Evolutionary conservation across 179 eudicot species (phyloP).

Genomic region (Camellia oleifera): DNA sequence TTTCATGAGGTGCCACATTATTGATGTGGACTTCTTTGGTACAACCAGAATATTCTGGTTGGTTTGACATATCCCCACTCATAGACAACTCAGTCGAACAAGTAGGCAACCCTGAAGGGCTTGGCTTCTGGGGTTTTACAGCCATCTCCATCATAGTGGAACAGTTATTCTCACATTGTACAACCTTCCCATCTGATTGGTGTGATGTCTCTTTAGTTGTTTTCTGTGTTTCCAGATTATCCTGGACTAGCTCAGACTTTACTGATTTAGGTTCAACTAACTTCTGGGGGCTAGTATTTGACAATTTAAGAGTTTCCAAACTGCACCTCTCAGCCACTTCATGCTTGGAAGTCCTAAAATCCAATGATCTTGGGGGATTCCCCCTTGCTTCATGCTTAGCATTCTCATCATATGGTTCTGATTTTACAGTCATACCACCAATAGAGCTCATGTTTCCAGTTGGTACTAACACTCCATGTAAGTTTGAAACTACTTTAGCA

Average conservation of each 20-base stretch:
- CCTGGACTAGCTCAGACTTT: conserved; percentile 29
- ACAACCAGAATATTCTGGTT: conserved; percentile 16
- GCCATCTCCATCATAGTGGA: conserved; percentile 20
- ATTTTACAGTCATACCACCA: conserved; percentile 26
- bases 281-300: conserved; percentile 14
- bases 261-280: conserved; percentile 16
- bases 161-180: conserved; percentile 20
- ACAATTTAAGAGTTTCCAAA: conserved; percentile 10
- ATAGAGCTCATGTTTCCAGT: conserved; percentile 6
- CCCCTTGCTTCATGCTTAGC: conserved; percentile 14
- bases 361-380: conserved; percentile 15
- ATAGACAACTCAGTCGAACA: conserved; percentile 22
- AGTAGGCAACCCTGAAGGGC: conserved; percentile 8
- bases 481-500: conserved; percentile 5
- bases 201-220: conserved; percentile 5
- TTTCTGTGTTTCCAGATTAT: conserved; percentile 7
- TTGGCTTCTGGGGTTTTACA: conserved; percentile 11
- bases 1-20: not conserved
- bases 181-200: conserved; percentile 19
- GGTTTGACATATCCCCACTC: conserved; percentile 19
- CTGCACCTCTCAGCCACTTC: conserved; percentile 21
- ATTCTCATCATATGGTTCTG: conserved; percentile 31
- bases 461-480: conserved; percentile 1
- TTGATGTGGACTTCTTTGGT: conserved; percentile 11
- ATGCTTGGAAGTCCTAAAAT: conserved; percentile 17